phyloP scores from a whole-genome alignment of 2,329 filamentous ascomycete genomes.

The Curvularia sp. region DNA sequence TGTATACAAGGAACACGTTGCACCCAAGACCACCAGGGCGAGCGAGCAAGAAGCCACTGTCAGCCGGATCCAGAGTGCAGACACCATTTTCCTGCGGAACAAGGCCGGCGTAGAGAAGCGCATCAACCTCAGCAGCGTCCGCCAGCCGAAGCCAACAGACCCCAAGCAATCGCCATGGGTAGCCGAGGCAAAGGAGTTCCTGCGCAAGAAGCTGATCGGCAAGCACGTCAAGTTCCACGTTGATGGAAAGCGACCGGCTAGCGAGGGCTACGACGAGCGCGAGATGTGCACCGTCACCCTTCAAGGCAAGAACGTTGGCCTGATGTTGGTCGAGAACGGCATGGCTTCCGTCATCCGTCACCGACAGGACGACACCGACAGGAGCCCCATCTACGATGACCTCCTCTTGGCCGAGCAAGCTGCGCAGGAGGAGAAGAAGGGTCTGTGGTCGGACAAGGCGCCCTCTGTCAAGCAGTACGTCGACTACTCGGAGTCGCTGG shows the following conservation, averaged over 20 bases:
- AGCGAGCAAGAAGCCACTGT: slow-evolving; percentile 81
- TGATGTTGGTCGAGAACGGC: slow-evolving; percentile 87
- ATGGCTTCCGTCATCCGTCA: slow-evolving; percentile 95
- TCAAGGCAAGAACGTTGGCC: slow-evolving; percentile 84
- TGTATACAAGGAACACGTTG: slow-evolving; percentile 81
- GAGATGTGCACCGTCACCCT: slow-evolving; percentile 89
- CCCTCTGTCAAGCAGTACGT: slow-evolving; percentile 82
- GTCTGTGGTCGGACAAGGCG: slow-evolving; percentile 92
- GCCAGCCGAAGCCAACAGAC: slow-evolving; percentile 89
- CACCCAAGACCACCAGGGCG: slow-evolving; percentile 65
- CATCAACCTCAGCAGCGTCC: slow-evolving; percentile 89
- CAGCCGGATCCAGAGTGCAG: slow-evolving; percentile 83
- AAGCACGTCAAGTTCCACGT: slow-evolving; percentile 91
- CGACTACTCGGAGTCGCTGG: slow-evolving; percentile 89
- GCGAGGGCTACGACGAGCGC: slow-evolving; percentile 89
- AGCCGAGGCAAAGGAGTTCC: slow-evolving; percentile 93
- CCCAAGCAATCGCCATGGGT: slow-evolving; percentile 86
- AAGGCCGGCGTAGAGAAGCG: slow-evolving; percentile 87
- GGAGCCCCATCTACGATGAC: slow-evolving; percentile 92
- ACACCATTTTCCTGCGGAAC: slow-evolving; percentile 85
- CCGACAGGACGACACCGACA: slow-evolving; percentile 90
- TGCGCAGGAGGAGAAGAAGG: slow-evolving; percentile 87
- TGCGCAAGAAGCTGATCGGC: slow-evolving; percentile 91
- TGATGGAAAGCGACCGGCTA: slow-evolving; percentile 88
- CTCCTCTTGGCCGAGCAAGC: slow-evolving; percentile 78